phyloP scores from a whole-genome alignment of 345 rosid species.

The Eucalyptus victrix region DNA sequence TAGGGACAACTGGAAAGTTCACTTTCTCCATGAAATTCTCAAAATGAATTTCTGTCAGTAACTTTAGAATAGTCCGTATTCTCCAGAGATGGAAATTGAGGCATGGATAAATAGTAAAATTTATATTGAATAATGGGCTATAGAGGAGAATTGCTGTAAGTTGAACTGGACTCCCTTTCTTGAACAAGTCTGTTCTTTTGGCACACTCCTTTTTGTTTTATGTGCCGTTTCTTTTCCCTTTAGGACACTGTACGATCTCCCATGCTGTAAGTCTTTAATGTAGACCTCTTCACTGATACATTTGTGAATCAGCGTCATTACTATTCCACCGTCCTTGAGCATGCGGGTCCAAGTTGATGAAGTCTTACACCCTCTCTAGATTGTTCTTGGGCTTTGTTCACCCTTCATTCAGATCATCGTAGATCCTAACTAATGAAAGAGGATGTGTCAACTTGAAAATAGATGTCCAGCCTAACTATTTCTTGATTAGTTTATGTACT shows the following conservation, averaged over 20 bases:
- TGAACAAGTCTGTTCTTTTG: neutral
- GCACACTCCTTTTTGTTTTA: neutral
- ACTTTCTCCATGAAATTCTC: neutral
- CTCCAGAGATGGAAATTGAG: neutral
- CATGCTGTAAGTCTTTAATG: neutral
- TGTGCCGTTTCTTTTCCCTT: neutral
- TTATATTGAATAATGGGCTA: neutral
- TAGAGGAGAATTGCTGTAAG: neutral
- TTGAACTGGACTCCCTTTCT: neutral
- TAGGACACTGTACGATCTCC: neutral
- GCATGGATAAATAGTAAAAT: neutral
- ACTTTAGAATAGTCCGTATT: neutral
- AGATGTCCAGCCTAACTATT: neutral
- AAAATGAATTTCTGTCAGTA: neutral
- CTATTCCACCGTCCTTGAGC: neutral
- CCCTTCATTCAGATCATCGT: neutral
- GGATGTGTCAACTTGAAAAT: neutral
- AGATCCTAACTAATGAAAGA: neutral
- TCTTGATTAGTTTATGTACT: neutral
- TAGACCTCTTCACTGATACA: neutral
- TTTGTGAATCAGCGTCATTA: neutral
- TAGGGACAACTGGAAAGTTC: neutral
- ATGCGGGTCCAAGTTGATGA: neutral
- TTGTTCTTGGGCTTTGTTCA: neutral
- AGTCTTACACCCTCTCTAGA: neutral